phyloP scores from a whole-genome alignment of 2,329 filamentous ascomycete genomes.

The Fonsecaea pugnacius region DNA sequence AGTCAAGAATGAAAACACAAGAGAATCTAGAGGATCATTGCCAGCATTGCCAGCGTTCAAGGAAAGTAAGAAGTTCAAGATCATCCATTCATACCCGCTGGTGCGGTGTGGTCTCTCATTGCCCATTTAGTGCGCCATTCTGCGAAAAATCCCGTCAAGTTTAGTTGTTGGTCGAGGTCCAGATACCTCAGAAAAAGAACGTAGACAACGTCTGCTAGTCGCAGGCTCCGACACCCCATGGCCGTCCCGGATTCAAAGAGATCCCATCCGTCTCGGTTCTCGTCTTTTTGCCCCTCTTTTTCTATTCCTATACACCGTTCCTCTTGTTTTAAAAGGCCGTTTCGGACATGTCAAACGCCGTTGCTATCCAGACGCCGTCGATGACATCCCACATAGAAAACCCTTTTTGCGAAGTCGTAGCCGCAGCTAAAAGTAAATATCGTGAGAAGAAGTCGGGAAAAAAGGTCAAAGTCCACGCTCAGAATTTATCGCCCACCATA shows the following conservation, averaged over 20 bases:
- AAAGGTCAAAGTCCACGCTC: not conserved
- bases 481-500: slow-evolving; percentile 23
- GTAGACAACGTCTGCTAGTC: not conserved
- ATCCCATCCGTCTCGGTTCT: not conserved
- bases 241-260: not conserved
- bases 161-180: not conserved
- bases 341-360: not conserved
- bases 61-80: not conserved
- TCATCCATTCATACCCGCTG: slow-evolving; percentile 1
- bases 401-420: not conserved
- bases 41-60: not conserved
- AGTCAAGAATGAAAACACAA: not conserved
- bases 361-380: not conserved
- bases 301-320: not conserved
- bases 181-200: not conserved
- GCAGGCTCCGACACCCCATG: not conserved
- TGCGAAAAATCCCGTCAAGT: not conserved
- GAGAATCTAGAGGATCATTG: not conserved
- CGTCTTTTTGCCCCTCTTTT: not conserved
- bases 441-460: not conserved
- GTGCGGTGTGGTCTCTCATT: not conserved
- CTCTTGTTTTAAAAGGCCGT: not conserved
- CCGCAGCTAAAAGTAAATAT: not conserved
- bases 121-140: not conserved
- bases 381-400: not conserved